Evolutionary conservation across 2,329 filamentous ascomycete species (phyloP).

Genomic region (Diaporthe citrichinensis): DNA sequence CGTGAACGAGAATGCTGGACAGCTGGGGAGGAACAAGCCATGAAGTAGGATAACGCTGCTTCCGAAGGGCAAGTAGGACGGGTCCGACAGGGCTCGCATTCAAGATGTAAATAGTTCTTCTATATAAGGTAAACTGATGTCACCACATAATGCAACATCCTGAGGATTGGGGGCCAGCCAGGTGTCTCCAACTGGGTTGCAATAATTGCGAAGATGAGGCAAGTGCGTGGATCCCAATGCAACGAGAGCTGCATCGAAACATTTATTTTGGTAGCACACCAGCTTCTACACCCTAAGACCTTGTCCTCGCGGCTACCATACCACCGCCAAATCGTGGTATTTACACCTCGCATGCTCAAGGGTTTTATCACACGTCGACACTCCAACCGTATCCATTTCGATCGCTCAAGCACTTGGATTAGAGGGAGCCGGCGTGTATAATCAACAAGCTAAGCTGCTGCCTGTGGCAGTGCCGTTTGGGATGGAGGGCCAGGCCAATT

Average conservation of each 20-base stretch:
- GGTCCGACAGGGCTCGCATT: background rate
- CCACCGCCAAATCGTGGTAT: background rate
- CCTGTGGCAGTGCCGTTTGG: conserved; percentile 13
- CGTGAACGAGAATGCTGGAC: conserved; percentile 16
- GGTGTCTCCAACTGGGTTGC: background rate
- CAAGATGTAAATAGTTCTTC: conserved; percentile 1
- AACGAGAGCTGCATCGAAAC: background rate
- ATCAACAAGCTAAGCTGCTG: background rate
- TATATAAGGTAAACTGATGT: background rate
- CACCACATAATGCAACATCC: background rate
- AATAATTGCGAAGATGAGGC: background rate
- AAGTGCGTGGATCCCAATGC: background rate
- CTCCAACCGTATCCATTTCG: background rate
- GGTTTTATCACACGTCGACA: background rate
- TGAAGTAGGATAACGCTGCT: background rate
- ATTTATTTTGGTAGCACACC: background rate
- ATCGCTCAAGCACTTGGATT: background rate
- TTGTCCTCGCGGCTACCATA: background rate
- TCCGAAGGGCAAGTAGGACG: too few species aligned
- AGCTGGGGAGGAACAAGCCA: conserved; percentile 7
- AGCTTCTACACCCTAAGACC: background rate
- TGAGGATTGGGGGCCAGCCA: background rate
- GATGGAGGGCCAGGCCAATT: background rate
- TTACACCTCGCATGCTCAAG: background rate
- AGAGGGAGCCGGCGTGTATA: background rate